phyloP scores from a whole-genome alignment of 2,329 filamentous ascomycete species.

The Beauveria medogensis region DNA sequence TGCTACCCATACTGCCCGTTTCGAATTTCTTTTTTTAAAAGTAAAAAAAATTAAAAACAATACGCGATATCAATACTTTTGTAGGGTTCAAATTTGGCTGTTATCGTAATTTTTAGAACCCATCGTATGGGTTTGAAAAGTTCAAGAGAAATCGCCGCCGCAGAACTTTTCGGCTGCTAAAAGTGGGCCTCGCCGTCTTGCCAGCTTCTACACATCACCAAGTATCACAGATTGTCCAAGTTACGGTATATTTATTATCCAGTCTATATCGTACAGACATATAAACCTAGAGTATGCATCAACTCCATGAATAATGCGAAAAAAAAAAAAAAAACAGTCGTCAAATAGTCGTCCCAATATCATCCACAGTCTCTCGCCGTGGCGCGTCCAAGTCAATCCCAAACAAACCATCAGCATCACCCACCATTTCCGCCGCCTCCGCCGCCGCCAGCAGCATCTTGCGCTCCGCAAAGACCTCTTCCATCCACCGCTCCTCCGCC shows the following conservation, averaged over 20 bases:
- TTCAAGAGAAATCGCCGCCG: background rate
- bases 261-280: background rate
- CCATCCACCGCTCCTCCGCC: constrained; percentile 41
- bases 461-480: constrained; percentile 36
- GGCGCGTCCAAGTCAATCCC: constrained; percentile 7
- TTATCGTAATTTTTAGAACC: background rate
- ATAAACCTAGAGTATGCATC: background rate
- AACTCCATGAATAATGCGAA: background rate
- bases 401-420: constrained; percentile 27
- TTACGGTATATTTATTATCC: background rate
- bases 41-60: background rate
- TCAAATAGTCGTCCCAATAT: background rate
- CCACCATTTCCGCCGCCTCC: constrained; percentile 36
- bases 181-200: background rate
- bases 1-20: background rate
- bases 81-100: background rate
- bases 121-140: background rate
- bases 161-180: constrained; percentile 3
- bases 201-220: background rate
- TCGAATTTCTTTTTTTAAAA: background rate
- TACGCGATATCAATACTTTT: too few relatives aligned
- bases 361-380: constrained; percentile 14
- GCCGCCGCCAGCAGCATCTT: constrained; percentile 32
- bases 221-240: background rate
- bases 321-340: background rate